phyloP scores from a whole-genome alignment of 345 rosid genomes.

The Noccaea bulbosa region DNA sequence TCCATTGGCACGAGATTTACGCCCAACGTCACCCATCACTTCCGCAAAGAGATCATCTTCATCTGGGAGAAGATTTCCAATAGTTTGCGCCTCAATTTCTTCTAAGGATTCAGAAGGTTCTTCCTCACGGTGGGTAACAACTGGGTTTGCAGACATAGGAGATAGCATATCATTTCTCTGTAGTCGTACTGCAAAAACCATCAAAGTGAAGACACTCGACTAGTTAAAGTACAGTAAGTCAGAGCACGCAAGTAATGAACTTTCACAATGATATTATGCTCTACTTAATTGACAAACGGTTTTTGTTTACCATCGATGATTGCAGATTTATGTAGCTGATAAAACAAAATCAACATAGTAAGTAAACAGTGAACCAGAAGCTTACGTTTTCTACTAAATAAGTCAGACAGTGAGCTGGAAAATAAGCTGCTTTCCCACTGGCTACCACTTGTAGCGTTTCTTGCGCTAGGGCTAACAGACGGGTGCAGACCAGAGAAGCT shows the following conservation, averaged over 20 bases:
- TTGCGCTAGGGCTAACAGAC: constrained; percentile 45
- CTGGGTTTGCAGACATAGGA: constrained; percentile 51
- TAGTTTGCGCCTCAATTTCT: constrained; percentile 89
- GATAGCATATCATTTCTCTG: constrained; percentile 53
- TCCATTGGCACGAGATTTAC: constrained; percentile 52
- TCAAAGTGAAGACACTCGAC: constrained; percentile 1
- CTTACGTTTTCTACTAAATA: constrained; percentile 74
- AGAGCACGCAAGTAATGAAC: constrained; percentile 2
- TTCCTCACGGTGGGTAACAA: constrained; percentile 58
- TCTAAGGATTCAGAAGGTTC: constrained; percentile 71
- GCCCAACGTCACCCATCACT: constrained; percentile 66
- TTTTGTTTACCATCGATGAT: background rate
- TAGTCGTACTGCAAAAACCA: constrained; percentile 58
- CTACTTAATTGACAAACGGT: background rate
- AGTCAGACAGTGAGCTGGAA: constrained; percentile 88
- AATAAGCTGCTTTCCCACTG: constrained; percentile 87
- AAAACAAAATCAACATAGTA: background rate
- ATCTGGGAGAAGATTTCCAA: constrained; percentile 91
- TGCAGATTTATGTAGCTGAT: constrained; percentile 3
- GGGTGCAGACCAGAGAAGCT: constrained; percentile 46
- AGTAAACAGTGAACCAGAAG: constrained; percentile 22
- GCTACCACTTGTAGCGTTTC: constrained; percentile 48
- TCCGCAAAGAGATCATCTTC: constrained; percentile 92
- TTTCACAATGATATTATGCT: background rate
- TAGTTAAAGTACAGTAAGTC: constrained; percentile 21